Conservation (phyloP, 352 stramenopile genomes). For the Globisporangium megalacanthum region DNA sequence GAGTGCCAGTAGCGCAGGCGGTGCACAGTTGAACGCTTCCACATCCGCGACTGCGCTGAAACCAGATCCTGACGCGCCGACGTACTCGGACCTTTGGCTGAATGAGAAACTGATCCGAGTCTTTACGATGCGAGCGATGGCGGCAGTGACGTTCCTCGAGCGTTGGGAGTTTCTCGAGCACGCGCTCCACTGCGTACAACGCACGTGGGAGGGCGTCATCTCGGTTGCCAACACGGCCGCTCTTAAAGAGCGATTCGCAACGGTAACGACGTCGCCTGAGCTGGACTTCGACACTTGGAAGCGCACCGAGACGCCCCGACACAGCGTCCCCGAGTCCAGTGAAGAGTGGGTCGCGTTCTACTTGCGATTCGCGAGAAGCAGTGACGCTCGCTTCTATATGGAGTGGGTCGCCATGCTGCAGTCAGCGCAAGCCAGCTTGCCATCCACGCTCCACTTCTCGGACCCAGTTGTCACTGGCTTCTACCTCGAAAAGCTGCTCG, state of each 20-base stretch:
- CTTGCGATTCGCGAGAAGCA: constrained; percentile 28
- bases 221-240: constrained; percentile 36
- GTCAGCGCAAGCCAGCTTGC: constrained; percentile 4
- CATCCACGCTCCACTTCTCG: constrained; percentile 21
- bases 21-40: not conserved
- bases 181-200: constrained; percentile 39
- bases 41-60: constrained; percentile 4
- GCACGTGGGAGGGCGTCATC: constrained; percentile 48
- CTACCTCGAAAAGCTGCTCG: constrained; percentile 44
- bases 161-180: constrained; percentile 26
- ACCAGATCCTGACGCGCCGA: not conserved
- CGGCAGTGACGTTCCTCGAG: constrained; percentile 22
- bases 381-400: constrained; percentile 42
- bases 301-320: constrained; percentile 20
- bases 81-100: constrained; percentile 42
- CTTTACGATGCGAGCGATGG: constrained; percentile 40
- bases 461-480: constrained; percentile 41
- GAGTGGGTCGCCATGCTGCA: constrained; percentile 34
- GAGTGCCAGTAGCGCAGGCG: not conserved
- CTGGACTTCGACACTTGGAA: constrained; percentile 65
- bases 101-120: constrained; percentile 52
- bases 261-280: constrained; percentile 12
- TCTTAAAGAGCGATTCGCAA: constrained; percentile 28
- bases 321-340: constrained; percentile 13
- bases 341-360: constrained; percentile 52